A percentile compares a stretch with the other conserved stretches of the same genome.
Evolutionary conservation across 2,329 filamentous ascomycete species (phyloP).

Genomic region (Teratosphaeria zuluensis): DNA sequence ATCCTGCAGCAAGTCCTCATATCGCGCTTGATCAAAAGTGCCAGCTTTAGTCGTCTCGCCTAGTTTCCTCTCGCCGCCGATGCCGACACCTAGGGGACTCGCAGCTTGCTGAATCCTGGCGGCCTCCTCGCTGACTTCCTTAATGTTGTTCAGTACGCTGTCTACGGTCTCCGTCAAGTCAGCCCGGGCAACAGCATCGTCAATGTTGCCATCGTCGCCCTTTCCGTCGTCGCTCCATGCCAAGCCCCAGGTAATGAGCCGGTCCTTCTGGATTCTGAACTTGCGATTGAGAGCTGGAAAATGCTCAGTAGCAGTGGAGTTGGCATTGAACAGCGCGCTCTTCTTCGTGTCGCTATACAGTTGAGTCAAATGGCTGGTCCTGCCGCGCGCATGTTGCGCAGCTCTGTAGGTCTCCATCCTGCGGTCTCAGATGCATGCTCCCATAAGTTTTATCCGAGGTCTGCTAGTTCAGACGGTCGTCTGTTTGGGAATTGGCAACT

Average conservation of each 20-base stretch:
- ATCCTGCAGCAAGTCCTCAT: slow-evolving; percentile 65
- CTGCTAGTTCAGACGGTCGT: too few relatives aligned
- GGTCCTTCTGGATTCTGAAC: slow-evolving; percentile 69
- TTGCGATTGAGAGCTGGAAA: slow-evolving; percentile 64
- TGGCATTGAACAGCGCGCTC: slow-evolving; percentile 49
- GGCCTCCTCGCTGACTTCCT: slow-evolving; percentile 67
- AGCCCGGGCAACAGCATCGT: slow-evolving; percentile 55
- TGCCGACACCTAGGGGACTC: slow-evolving; percentile 19
- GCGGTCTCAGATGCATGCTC: slow-evolving; percentile 1
- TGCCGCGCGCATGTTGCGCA: slow-evolving; percentile 11
- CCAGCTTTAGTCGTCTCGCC: slow-evolving; percentile 36
- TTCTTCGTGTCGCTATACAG: slow-evolving; percentile 76
- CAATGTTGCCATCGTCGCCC: slow-evolving; percentile 58
- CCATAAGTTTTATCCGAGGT: background rate
- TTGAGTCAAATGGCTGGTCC: slow-evolving; percentile 44
- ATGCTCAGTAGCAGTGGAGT: slow-evolving; percentile 49
- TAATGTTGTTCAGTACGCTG: slow-evolving; percentile 71
- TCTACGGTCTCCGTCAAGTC: slow-evolving; percentile 68
- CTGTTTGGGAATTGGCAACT: too few relatives aligned
- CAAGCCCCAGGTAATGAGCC: slow-evolving; percentile 68
- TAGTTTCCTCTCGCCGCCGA: slow-evolving; percentile 22
- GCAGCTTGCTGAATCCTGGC: slow-evolving; percentile 53
- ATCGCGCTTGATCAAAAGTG: slow-evolving; percentile 54
- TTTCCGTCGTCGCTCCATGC: slow-evolving; percentile 67
- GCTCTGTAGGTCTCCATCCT: slow-evolving; percentile 14